Percentiles rank a stretch among this genome's conserved stretches.
These are phyloP conservation scores for Candida tammaniensis DNA, from an alignment of 805 yeast genomes.

Conservation along the genomic window DNA sequence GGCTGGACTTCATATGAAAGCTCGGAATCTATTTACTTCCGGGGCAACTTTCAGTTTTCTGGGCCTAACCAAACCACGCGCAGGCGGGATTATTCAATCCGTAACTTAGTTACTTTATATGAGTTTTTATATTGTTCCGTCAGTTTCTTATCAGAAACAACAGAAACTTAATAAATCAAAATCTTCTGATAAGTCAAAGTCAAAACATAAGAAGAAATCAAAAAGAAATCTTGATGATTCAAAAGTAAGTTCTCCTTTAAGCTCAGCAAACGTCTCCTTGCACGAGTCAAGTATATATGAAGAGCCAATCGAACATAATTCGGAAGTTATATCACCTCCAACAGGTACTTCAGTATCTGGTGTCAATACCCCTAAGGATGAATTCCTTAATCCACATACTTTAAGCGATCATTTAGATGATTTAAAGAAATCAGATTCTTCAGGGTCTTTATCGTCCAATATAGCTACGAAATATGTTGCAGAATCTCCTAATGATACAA, in stretches of 20 bases:
- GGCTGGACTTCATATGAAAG: too few species aligned
- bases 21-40: too few species aligned
- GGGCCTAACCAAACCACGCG: neutral
- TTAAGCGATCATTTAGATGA: slow-evolving; percentile 4
- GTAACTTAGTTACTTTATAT: slow-evolving; percentile 15
- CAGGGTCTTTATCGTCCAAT: slow-evolving; percentile 12
- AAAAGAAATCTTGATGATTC: slow-evolving; percentile 4
- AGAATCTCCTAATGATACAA: slow-evolving; percentile 1
- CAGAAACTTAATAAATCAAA: slow-evolving; percentile 29
- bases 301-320: slow-evolving; percentile 5
- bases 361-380: slow-evolving; percentile 4
- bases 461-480: slow-evolving; percentile 11
- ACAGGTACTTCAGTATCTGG: too few species aligned
- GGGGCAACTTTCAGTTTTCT: neutral
- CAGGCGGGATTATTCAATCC: neutral
- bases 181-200: slow-evolving; percentile 9
- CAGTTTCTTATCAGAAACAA: slow-evolving; percentile 40
- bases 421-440: slow-evolving; percentile 7
- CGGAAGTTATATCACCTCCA: neutral
- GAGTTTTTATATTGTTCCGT: slow-evolving; percentile 39
- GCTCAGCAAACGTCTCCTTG: slow-evolving; percentile 11
- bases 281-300: slow-evolving; percentile 9
- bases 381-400: slow-evolving; percentile 2
- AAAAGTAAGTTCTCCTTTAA: slow-evolving; percentile 7
- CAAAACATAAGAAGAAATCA: slow-evolving; percentile 13